These are phyloP conservation scores for Dactylonectria estremocensis DNA, from an alignment of 2,329 filamentous ascomycete genomes.

Conservation along the genomic window DNA sequence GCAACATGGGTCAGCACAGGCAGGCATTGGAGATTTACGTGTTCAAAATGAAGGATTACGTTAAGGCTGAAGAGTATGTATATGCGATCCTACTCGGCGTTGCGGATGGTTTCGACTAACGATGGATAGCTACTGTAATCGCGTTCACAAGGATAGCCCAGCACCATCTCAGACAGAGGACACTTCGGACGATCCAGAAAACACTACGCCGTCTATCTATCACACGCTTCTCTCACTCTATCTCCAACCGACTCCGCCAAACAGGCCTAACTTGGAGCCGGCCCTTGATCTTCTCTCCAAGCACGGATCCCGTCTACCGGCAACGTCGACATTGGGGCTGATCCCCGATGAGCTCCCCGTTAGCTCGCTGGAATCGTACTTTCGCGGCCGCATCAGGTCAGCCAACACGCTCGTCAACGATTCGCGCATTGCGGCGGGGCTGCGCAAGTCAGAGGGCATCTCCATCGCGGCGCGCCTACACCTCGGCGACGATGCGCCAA, in stretches of 20 bases:
- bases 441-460: slow-evolving; percentile 86
- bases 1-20: slow-evolving; percentile 95
- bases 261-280: slow-evolving; percentile 81
- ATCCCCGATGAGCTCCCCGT: slow-evolving; percentile 88
- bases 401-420: slow-evolving; percentile 88
- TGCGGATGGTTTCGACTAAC: slow-evolving; percentile 37
- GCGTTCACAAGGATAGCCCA: slow-evolving; percentile 75
- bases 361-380: slow-evolving; percentile 87
- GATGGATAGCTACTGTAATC: slow-evolving; percentile 84
- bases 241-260: slow-evolving; percentile 82
- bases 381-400: slow-evolving; percentile 88
- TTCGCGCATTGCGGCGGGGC: slow-evolving; percentile 80
- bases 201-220: slow-evolving; percentile 84
- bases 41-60: slow-evolving; percentile 89
- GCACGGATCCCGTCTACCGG: slow-evolving; percentile 92
- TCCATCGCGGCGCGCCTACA: slow-evolving; percentile 80
- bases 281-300: slow-evolving; percentile 91
- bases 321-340: slow-evolving; percentile 86
- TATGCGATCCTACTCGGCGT: slow-evolving; percentile 61
- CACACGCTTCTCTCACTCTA: slow-evolving; percentile 93
- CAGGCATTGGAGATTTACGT: slow-evolving; percentile 98
- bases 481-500: slow-evolving; percentile 76
- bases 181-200: slow-evolving; percentile 57
- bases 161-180: slow-evolving; percentile 54
- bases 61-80: slow-evolving; percentile 91